Base-by-base conservation (phyloP, 1,139 yeast species). In the Nematodospora anomalae region DNA sequence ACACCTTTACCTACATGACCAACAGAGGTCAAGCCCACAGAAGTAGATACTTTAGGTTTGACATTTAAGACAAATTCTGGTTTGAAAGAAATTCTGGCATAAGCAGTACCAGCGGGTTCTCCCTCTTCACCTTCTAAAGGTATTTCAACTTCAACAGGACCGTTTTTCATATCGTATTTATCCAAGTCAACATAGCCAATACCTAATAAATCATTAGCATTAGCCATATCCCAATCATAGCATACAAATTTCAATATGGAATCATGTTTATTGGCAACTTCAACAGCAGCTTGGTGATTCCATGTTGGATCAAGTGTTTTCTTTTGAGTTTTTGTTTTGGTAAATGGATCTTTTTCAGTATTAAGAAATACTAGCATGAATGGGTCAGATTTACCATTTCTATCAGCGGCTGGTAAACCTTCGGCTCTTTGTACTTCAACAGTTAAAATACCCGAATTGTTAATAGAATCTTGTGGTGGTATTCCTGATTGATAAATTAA, bases 351-450 rank as follows among this genome's bases (percentile, higher is more conserved):
- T 44, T 74, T 69, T 33, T 66, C 74, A 20, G 82, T 81, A 55
- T 87, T 79, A 53, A 88, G 61, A 51, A 63, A 77, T 42, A 87
- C 73, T 52, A 80, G 76, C 41, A 81, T 73, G 55, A 80, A 92
- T 43, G 99, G 99, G 62, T 92, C 99, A 6, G 96, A 87, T 57
- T 83, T 84, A 37, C 97, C 97, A 48, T 84, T 83, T 18, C 87
- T 70, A 60, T 92, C 99, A 16, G 92, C 94, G 10, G 96, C 73
- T 34, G 83, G 76, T 44, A 94, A 72, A 36, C 77, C 77, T n/a
- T 72, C 73, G 3, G 94, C 97, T 38, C 71, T 71, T 33, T 80
- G 49, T 10, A 86, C 73, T 26, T 74, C 77, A 23, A 89, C 71
- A n/a, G 73, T 70, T 45, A 90, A 64, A 23, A 67, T 67, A 58